Conservation (phyloP, 2,329 filamentous ascomycete genomes). For the Bipolaris bicolor region DNA sequence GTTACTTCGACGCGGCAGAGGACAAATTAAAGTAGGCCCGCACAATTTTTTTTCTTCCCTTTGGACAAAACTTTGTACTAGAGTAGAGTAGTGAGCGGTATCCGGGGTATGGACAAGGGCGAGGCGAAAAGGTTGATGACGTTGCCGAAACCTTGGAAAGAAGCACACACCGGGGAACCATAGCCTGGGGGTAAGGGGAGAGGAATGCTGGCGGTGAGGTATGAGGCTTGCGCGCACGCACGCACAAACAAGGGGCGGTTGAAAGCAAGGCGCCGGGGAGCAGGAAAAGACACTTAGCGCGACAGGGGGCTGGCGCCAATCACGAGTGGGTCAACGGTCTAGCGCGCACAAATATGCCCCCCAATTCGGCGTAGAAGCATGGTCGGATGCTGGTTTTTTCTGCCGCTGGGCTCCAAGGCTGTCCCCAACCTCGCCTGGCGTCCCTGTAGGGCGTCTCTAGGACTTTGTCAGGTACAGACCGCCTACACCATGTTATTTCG, state of each 20-base stretch:
- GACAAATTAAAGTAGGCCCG: constrained; percentile 13
- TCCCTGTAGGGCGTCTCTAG: constrained; percentile 1
- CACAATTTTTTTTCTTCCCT: neutral
- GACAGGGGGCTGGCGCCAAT: constrained; percentile 34
- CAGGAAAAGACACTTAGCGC: constrained; percentile 21
- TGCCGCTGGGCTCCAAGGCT: constrained; percentile 21
- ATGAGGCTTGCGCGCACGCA: constrained; percentile 31
- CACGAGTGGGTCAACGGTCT: constrained; percentile 29
- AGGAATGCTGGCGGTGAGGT: constrained; percentile 32
- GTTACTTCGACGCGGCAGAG: constrained; percentile 22
- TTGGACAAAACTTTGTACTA: too few relatives aligned
- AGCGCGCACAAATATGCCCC: constrained; percentile 26
- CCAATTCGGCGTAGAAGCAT: constrained; percentile 36
- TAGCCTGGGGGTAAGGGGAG: constrained; percentile 18
- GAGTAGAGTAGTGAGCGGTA: neutral
- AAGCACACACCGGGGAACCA: constrained; percentile 16
- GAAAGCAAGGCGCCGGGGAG: constrained; percentile 22
- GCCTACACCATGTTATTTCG: constrained; percentile 16
- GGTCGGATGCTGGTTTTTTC: constrained; percentile 17
- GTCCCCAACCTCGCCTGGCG: constrained; percentile 20
- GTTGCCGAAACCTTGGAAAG: constrained; percentile 11
- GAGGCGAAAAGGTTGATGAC: constrained; percentile 3
- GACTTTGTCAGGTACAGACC: constrained; percentile 17
- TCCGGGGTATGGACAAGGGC: neutral
- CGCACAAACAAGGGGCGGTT: constrained; percentile 19